Evolutionary conservation across 1,139 yeast genomes (phyloP), one percentile per base, ranked within the genome.

Genomic region (Diutina catenulata): DNA sequence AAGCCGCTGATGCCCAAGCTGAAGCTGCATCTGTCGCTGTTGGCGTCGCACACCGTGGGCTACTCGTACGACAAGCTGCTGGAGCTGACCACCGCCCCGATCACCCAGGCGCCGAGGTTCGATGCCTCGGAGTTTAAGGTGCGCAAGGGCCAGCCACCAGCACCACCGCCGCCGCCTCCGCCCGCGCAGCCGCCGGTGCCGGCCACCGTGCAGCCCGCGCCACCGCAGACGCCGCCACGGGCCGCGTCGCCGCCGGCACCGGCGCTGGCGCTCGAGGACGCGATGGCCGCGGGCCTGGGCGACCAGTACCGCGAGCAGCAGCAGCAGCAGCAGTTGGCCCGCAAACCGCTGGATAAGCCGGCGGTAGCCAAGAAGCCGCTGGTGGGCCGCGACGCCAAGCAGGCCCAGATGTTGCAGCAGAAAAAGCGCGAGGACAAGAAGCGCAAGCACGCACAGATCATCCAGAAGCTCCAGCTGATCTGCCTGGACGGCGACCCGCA

Each of bases 401-500:
- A 68, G 49, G 78, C 76, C 3, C 74, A 81, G 2, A 48, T 72
- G 4, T 55, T 64, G 40, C 74, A 74, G 3, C 83, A 79, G 42
- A 75, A 80, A 57, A 76, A 82, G 56, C 70, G 94, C 42, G 93
- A 80, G 56, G 81, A 82, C 48, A 74, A 82, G 58, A 74, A 73
- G 46, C 68, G 74, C 43, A 69, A 72, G 50, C 83, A 78, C 51
- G 77, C 69, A 44, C 84, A 80, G 49, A 76, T 84, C 20, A 70
- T 84, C 43, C 70, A 74, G 40, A 81, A 77, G 49, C 64, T 91
- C 39, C 70, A 74, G 41, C 74, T 78, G 32, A 88, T 91, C 37
- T 91, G 97, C 52, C 72, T 86, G 2, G 78, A 75, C 29, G 94
- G 91, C 3, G 94, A 93, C 57, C 98, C 99, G n/a, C 75, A 78